A percentile compares a stretch with the other conserved stretches of the same genome.
Conservation (phyloP, 2,329 filamentous ascomycete genomes). For the Botrytis hyacinthi region DNA sequence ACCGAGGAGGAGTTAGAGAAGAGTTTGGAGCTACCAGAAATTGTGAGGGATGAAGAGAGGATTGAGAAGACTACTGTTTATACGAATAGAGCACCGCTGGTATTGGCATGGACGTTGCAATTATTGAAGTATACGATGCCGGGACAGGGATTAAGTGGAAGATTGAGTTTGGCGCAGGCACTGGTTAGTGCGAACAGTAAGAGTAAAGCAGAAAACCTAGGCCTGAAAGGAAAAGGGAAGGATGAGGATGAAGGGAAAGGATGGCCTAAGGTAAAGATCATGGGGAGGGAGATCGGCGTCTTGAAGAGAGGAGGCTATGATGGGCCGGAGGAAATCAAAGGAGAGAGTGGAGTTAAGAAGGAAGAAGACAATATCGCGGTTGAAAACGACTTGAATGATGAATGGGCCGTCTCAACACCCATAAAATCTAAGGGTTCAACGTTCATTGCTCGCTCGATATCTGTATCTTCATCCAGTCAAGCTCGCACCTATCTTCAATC, state of each 20-base stretch:
- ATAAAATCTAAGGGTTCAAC: constrained; percentile 54
- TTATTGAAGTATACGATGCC: constrained; percentile 79
- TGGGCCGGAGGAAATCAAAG: constrained; percentile 12
- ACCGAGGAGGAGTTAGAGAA: constrained; percentile 59
- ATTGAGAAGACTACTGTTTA: constrained; percentile 59
- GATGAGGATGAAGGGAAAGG: constrained; percentile 18
- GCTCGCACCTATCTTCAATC: constrained; percentile 47
- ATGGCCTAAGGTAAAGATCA: constrained; percentile 66
- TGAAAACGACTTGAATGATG: constrained; percentile 11
- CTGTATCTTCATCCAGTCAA: constrained; percentile 42
- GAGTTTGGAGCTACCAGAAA: constrained; percentile 56
- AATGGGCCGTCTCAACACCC: constrained; percentile 53
- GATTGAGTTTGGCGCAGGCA: constrained; percentile 78
- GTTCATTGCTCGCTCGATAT: constrained; percentile 55
- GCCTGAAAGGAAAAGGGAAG: constrained; percentile 17
- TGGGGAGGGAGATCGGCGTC: constrained; percentile 71
- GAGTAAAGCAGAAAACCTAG: constrained; percentile 50
- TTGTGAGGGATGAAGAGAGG: constrained; percentile 55
- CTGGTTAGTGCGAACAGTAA: constrained; percentile 80
- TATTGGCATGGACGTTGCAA: constrained; percentile 75
- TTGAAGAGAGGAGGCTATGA: constrained; percentile 73
- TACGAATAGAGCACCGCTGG: constrained; percentile 79
- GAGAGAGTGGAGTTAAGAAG: constrained; percentile 9
- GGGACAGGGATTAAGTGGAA: constrained; percentile 78
- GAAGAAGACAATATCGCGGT: neutral